phyloP scores from a whole-genome alignment of 148 eudicot genomes.

The Hydrangea macrophylla region DNA sequence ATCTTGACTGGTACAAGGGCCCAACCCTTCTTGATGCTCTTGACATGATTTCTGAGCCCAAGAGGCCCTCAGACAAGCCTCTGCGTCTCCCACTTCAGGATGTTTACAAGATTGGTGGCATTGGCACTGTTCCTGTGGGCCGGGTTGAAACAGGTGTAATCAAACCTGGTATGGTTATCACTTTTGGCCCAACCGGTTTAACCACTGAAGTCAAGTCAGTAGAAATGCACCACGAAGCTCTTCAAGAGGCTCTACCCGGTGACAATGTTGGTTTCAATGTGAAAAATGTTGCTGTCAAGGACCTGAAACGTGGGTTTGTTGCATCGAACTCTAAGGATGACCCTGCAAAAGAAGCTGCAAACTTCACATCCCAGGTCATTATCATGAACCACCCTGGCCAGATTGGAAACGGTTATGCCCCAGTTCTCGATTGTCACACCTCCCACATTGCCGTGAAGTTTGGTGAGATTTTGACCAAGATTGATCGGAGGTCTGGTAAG shows the following conservation, averaged over 20 bases:
- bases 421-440: conserved; percentile 30
- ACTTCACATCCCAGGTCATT: conserved; percentile 23
- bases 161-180: conserved; percentile 22
- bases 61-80: conserved; percentile 28
- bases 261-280: conserved; percentile 31
- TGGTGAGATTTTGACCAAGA: conserved; percentile 27
- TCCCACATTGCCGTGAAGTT: conserved; percentile 30
- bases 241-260: conserved; percentile 22
- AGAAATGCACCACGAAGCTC: conserved; percentile 28
- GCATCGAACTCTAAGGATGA: conserved; percentile 29
- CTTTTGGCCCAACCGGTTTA: conserved; percentile 23
- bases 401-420: conserved; percentile 25
- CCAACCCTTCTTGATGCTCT: conserved; percentile 29
- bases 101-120: conserved; percentile 28
- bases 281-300: conserved; percentile 26
- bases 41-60: conserved; percentile 25
- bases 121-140: conserved; percentile 25
- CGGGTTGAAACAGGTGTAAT: conserved; percentile 26
- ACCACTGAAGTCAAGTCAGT: conserved; percentile 28
- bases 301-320: conserved; percentile 25
- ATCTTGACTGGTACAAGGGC: conserved; percentile 33
- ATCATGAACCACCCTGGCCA: conserved; percentile 33
- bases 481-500: conserved; percentile 31
- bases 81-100: conserved; percentile 31
- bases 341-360: conserved; percentile 29